These are phyloP conservation scores for Phialophora expanda DNA, from an alignment of 2,329 filamentous ascomycete species.

Conservation along the genomic window DNA sequence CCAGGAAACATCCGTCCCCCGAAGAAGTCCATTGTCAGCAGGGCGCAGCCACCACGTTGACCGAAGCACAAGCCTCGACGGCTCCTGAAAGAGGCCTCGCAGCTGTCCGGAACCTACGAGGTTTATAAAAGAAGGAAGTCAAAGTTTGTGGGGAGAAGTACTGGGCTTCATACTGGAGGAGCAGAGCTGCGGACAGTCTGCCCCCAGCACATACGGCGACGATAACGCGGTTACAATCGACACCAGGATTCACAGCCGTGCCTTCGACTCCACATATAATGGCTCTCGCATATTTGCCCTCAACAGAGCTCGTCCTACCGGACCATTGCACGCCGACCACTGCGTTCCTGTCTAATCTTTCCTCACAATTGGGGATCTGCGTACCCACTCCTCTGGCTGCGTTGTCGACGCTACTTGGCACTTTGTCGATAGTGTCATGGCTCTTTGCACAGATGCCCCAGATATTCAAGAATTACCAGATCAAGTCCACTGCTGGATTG, in stretches of 20 bases:
- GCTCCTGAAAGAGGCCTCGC: neutral
- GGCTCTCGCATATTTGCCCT: conserved; percentile 17
- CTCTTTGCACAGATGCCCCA: conserved; percentile 72
- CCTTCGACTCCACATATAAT: conserved; percentile 13
- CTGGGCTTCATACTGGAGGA: neutral
- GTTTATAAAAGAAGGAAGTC: neutral
- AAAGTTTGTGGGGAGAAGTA: neutral
- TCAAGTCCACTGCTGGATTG: conserved; percentile 68
- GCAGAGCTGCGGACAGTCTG: neutral
- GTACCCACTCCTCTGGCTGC: conserved; percentile 68
- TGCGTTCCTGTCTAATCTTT: conserved; percentile 62
- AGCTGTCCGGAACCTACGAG: neutral
- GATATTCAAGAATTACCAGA: conserved; percentile 69
- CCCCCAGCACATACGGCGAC: conserved; percentile 9
- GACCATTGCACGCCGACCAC: conserved; percentile 65
- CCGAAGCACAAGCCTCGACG: neutral
- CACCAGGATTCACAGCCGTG: conserved; percentile 4
- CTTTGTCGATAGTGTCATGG: conserved; percentile 69
- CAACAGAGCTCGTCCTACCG: conserved; percentile 51
- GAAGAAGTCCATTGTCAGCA: neutral
- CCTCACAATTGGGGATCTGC: conserved; percentile 65
- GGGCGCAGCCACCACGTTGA: neutral
- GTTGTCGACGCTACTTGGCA: conserved; percentile 64
- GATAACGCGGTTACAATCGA: conserved; percentile 16
- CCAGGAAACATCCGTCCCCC: neutral